Percentiles rank a stretch among this genome's conserved stretches.
Conservation (phyloP, 139 green algal species). For the Tetradesmus obliquus region DNA sequence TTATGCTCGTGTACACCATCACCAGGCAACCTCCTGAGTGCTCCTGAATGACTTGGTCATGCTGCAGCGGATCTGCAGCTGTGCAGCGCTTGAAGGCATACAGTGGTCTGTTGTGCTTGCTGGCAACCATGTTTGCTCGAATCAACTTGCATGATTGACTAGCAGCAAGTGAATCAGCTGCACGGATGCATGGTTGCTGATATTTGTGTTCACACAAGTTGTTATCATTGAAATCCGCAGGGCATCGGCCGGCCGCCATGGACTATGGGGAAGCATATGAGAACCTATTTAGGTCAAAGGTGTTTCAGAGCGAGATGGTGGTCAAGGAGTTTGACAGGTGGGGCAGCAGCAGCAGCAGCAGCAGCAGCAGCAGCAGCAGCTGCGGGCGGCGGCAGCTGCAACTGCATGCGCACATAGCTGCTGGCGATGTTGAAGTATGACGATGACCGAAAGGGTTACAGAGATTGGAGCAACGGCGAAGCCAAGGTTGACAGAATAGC, state of each 20-base stretch:
- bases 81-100: too few species aligned
- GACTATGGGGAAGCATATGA: constrained; percentile 42
- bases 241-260: neutral
- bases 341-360: neutral
- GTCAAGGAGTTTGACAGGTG: constrained; percentile 48
- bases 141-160: too few species aligned
- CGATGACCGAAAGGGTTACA: too few species aligned
- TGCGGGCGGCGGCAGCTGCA: neutral
- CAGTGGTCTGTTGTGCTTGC: too few species aligned
- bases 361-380: neutral
- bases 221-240: neutral
- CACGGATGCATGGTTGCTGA: neutral
- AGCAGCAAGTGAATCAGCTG: too few species aligned
- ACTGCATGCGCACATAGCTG: neutral
- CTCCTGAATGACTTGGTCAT: too few species aligned
- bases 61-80: too few species aligned
- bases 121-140: too few species aligned
- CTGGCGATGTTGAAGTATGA: neutral
- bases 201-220: neutral
- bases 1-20: too few species aligned
- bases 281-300: constrained; percentile 41
- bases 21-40: too few species aligned
- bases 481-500: too few species aligned
- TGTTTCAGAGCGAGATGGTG: constrained; percentile 44
- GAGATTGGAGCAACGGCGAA: too few species aligned